Base-by-base conservation (phyloP, 257 asterid genomes). In the Sherardia arvensis region DNA sequence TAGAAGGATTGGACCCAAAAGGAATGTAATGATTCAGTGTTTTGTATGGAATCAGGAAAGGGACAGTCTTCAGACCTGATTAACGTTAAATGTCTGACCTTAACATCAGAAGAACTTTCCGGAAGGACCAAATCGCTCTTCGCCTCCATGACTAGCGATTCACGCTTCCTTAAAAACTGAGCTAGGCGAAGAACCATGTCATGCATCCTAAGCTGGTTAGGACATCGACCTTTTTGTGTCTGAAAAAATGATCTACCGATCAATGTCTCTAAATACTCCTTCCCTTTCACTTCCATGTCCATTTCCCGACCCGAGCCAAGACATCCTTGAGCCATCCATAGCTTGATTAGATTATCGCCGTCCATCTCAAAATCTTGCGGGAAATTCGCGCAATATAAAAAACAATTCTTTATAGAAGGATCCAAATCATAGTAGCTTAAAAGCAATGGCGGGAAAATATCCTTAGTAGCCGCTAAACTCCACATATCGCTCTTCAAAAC, bases 1-100 rank as follows among this genome's bases (percentile, higher is more conserved):
- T 73, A 70, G 74, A 81, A 87, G 34, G 90, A 83, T 21, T 87
- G 93, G 57, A 87, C 82, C 95, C 90, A 87, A 64, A 84, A 77
- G 5, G 84, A 66, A 67, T 76, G 82, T 30, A 81, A 51, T 51
- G 78, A 84, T 57, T 74, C 83, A 34, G 61, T 71, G 28, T 81
- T 71, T 1, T 66, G 67, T 40, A 85, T 32, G 15, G 66, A 72
- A 8, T 43, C 61, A 5, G 95, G 95, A 22, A 87, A 83, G 2
- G 27, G 65, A 22, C 66, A 61, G 62, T 76, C 86, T 64, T 85
- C 85, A 18, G 74, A 66, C 22, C 95, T 87, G 25, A 87, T 61
- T 32, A 87, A 65, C 27, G 89, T 85, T 28, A 85, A 33, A 53
- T 85, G 95, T 25, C 90, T 86, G 1, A 66, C 74, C 43, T 58